A percentile compares a stretch with the other conserved stretches of the same genome.
Conservation (phyloP, 306 rosid genomes). For the Crotalaria pallida region DNA sequence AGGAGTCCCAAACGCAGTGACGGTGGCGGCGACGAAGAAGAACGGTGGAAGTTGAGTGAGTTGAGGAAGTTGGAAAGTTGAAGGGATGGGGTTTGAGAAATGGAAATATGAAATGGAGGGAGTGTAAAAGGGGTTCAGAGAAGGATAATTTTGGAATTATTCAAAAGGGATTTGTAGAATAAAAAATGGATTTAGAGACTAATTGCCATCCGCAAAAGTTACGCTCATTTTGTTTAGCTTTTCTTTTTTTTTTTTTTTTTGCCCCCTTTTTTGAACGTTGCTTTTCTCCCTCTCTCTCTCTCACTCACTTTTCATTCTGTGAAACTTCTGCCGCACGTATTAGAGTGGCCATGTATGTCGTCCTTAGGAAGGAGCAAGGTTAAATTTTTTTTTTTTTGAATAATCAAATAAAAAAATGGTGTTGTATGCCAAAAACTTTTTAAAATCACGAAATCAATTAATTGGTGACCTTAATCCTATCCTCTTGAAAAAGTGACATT, state of each 20-base stretch:
- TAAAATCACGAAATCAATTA: not conserved
- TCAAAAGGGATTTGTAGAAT: too few species aligned
- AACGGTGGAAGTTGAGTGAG: too few species aligned
- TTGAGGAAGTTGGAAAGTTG: too few species aligned
- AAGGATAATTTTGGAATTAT: too few species aligned
- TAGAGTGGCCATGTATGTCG: too few species aligned
- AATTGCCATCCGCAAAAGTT: constrained; percentile 18
- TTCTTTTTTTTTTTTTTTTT: too few species aligned
- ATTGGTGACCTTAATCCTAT: not conserved
- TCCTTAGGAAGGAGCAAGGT: not conserved
- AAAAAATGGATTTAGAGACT: too few species aligned
- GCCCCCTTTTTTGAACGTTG: not conserved
- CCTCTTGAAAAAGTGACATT: not conserved
- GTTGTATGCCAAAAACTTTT: not conserved
- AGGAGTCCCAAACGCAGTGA: too few species aligned
- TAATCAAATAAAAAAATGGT: not conserved
- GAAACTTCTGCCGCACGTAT: not conserved
- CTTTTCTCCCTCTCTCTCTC: not conserved
- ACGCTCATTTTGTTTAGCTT: not conserved
- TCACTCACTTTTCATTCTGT: not conserved
- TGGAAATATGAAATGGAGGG: too few species aligned
- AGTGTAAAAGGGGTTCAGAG: too few species aligned
- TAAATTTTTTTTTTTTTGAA: not conserved
- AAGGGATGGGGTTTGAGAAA: too few species aligned
- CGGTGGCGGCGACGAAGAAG: too few species aligned